Percentiles rank a stretch among this genome's conserved stretches.
Evolutionary conservation across 768 basidiomycete genomes (phyloP).

Genomic region (Termitomyces sp.): DNA sequence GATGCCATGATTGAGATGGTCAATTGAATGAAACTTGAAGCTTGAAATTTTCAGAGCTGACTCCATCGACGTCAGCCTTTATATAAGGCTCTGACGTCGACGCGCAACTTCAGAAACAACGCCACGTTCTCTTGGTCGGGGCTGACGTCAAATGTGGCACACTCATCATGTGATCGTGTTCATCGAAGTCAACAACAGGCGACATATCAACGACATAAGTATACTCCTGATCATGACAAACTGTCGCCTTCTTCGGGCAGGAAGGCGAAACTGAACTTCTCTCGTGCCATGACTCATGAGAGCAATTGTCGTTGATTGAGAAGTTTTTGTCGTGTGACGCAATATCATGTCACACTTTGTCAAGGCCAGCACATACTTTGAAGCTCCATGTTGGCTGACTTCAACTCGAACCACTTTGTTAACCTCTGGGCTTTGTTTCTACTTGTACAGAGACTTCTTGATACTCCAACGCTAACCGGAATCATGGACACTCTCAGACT

Average conservation of each 20-base stretch:
- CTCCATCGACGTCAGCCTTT: background rate
- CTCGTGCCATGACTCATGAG: background rate
- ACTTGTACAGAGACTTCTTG: background rate
- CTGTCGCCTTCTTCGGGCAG: too few species aligned
- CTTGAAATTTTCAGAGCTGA: background rate
- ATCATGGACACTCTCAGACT: background rate
- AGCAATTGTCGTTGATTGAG: background rate
- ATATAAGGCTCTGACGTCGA: slow-evolving; percentile 9
- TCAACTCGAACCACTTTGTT: background rate
- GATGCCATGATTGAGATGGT: slow-evolving; percentile 8
- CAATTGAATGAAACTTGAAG: background rate
- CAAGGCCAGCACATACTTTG: too few species aligned
- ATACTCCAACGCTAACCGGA: background rate
- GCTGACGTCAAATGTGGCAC: background rate
- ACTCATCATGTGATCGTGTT: slow-evolving; percentile 12
- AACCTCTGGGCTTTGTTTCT: background rate
- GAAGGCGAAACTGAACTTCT: too few species aligned
- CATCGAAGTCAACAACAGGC: too few species aligned
- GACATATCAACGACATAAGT: too few species aligned
- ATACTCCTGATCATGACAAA: too few species aligned
- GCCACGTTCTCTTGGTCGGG: background rate
- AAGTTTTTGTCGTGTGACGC: background rate
- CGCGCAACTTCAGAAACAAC: slow-evolving; percentile 6
- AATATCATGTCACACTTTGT: background rate
- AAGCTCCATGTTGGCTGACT: background rate